Conservation (phyloP, 177 flowering plant genomes). For the Vitis hybrid region DNA sequence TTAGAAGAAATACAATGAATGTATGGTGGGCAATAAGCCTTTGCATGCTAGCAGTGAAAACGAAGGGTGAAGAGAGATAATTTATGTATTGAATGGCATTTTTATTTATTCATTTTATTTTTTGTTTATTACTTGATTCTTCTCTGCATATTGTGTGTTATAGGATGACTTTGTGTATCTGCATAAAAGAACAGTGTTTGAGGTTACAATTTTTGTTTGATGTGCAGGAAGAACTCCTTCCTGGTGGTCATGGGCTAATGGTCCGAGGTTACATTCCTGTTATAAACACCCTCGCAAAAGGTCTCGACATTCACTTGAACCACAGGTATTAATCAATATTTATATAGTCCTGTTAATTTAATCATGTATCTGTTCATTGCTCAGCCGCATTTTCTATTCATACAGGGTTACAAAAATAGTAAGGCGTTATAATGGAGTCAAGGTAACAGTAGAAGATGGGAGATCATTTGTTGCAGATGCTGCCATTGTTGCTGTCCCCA, state of each 20-base stretch:
- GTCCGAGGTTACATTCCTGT: conserved; percentile 92
- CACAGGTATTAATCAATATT: conserved; percentile 53
- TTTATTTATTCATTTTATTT: too few species aligned
- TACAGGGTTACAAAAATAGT: conserved; percentile 58
- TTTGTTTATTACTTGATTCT: too few species aligned
- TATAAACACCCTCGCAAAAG: conserved; percentile 85
- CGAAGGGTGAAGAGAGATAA: too few species aligned
- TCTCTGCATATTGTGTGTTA: too few species aligned
- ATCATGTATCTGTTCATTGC: not conserved
- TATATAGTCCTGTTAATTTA: not conserved
- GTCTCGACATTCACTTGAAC: conserved; percentile 77
- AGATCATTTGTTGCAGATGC: conserved; percentile 73
- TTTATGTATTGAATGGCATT: too few species aligned
- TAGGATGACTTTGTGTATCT: too few species aligned
- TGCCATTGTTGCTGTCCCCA: conserved; percentile 67
- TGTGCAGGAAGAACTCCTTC: conserved; percentile 81
- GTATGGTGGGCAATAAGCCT: too few species aligned
- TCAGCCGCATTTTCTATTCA: not conserved
- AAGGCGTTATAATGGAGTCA: conserved; percentile 58
- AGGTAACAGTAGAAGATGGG: conserved; percentile 73
- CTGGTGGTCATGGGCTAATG: conserved; percentile 99
- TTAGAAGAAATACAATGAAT: too few species aligned
- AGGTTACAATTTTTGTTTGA: not conserved
- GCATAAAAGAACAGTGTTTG: not conserved
- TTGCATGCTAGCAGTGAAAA: too few species aligned